These are phyloP conservation scores for Aspergillus bombycis DNA, from an alignment of 2,329 filamentous ascomycete species.

Conservation along the genomic window DNA sequence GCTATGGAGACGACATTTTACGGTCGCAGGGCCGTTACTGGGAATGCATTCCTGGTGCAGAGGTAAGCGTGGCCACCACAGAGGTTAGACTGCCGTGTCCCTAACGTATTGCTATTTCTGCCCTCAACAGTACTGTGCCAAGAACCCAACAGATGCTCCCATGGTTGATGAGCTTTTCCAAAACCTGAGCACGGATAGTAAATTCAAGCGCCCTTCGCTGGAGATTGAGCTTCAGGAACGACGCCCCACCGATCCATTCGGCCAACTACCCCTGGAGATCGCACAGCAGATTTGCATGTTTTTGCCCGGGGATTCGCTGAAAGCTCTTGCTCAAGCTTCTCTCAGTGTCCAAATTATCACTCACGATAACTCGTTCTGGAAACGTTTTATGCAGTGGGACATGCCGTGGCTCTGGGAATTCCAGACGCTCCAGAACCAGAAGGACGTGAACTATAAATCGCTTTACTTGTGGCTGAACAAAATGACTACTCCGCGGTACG, in stretches of 20 bases:
- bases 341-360: constrained; percentile 21
- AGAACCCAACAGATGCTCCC: constrained; percentile 20
- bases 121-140: constrained; percentile 20
- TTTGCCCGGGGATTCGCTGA: constrained; percentile 21
- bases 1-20: constrained; percentile 21
- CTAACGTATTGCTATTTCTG: neutral
- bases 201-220: constrained; percentile 10
- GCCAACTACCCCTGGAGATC: constrained; percentile 21
- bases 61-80: constrained; percentile 13
- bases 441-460: constrained; percentile 21
- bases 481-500: constrained; percentile 20
- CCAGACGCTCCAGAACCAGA: constrained; percentile 6
- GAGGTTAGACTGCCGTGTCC: neutral
- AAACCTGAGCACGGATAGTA: constrained; percentile 7
- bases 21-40: constrained; percentile 27
- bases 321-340: constrained; percentile 21
- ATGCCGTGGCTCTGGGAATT: constrained; percentile 29
- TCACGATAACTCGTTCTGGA: constrained; percentile 26
- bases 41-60: constrained; percentile 25
- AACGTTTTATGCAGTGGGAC: constrained; percentile 19
- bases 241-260: constrained; percentile 20
- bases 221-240: constrained; percentile 14
- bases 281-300: constrained; percentile 24
- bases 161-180: constrained; percentile 12
- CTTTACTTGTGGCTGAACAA: constrained; percentile 23